Conservation (phyloP, 345 rosid genomes). For the Corchorus capsularis region DNA sequence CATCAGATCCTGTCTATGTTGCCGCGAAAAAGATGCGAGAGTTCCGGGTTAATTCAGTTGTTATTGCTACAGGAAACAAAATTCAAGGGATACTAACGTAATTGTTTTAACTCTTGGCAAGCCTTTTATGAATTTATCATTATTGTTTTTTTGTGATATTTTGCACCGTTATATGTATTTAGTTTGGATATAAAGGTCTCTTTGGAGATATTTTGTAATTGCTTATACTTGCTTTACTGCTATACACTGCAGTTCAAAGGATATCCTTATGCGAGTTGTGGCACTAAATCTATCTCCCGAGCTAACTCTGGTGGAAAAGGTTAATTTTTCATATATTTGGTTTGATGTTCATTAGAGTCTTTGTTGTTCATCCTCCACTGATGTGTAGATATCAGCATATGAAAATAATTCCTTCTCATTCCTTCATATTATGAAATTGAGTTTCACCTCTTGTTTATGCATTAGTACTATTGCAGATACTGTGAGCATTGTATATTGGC, state of each 20-base stretch:
- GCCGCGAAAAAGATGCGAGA: slow-evolving; percentile 94
- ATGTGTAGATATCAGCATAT: background rate
- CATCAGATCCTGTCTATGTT: slow-evolving; percentile 84
- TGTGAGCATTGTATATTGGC: background rate
- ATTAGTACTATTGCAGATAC: background rate
- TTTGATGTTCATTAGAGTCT: background rate
- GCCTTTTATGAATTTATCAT: slow-evolving; percentile 2
- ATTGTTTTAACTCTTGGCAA: slow-evolving; percentile 26
- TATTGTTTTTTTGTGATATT: background rate
- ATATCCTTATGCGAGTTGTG: slow-evolving; percentile 95
- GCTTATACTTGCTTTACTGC: slow-evolving; percentile 15
- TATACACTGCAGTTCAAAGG: slow-evolving; percentile 70
- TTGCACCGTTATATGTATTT: slow-evolving; percentile 1
- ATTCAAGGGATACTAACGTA: slow-evolving; percentile 91
- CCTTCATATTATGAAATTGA: background rate
- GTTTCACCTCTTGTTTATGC: background rate
- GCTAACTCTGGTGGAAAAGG: slow-evolving; percentile 86
- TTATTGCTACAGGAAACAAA: slow-evolving; percentile 65
- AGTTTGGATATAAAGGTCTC: background rate
- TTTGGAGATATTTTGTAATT: slow-evolving; percentile 16
- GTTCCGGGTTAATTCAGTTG: slow-evolving; percentile 70
- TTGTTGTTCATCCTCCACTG: slow-evolving; percentile 3
- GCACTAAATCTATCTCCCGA: slow-evolving; percentile 95
- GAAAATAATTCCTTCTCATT: background rate
- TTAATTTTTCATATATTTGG: slow-evolving; percentile 19